These are phyloP conservation scores for Leucosporidium scottii DNA, from an alignment of 768 basidiomycete genomes.

Conservation along the genomic window DNA sequence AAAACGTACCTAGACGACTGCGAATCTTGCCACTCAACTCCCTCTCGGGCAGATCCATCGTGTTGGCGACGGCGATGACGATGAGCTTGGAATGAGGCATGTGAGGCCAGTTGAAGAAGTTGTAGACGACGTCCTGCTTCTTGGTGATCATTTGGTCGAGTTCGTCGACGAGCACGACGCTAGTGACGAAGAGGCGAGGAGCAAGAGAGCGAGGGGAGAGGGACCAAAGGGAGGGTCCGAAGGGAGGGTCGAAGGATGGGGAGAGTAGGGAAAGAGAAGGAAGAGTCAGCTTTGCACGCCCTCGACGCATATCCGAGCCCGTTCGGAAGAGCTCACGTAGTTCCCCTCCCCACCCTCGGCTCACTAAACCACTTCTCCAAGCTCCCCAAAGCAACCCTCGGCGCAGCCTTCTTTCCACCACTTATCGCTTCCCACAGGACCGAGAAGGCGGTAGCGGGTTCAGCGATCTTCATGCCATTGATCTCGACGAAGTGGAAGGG, in stretches of 20 bases:
- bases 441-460: conserved; percentile 84
- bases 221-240: not conserved
- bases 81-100: conserved; percentile 77
- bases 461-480: conserved; percentile 87
- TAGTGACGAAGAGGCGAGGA: conserved; percentile 40
- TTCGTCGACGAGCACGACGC: conserved; percentile 97
- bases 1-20: conserved; percentile 69
- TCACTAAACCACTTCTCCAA: too few species aligned
- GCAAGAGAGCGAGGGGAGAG: not conserved
- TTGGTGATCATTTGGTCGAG: conserved; percentile 91
- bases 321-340: conserved; percentile 56
- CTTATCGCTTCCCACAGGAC: conserved; percentile 90
- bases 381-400: conserved; percentile 39
- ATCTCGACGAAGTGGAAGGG: conserved; percentile 97
- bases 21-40: conserved; percentile 86
- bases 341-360: conserved; percentile 38
- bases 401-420: conserved; percentile 56
- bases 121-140: conserved; percentile 97
- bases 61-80: conserved; percentile 94
- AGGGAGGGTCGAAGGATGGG: not conserved
- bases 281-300: not conserved
- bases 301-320: too few species aligned
- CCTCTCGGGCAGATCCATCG: conserved; percentile 94
- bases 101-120: conserved; percentile 99
- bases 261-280: not conserved